Base-by-base conservation (phyloP, 352 stramenopile genomes). In the Pythium myriotylum region DNA sequence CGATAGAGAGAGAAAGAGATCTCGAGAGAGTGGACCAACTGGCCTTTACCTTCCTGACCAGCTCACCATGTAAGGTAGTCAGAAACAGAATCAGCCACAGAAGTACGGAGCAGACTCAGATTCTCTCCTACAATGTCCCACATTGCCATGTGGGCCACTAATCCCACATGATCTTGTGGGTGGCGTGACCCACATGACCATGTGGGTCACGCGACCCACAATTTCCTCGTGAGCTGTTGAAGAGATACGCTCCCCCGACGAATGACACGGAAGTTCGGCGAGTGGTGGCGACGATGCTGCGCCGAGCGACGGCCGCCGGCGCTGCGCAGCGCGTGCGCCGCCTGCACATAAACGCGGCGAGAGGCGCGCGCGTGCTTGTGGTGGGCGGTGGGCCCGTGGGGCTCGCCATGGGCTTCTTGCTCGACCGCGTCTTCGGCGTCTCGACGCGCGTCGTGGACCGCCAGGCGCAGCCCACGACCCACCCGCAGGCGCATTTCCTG, bases 401-500 rank as follows among this genome's bases (percentile, higher is more conserved):
- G 0, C 62, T 92, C 17, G 72, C 77, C 27, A 83, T 84, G 39
- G 82, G 69, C 46, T 89, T 79, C 46, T 59, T 95, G 61, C 73
- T 93, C 5, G 72, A 95, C 54, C 76, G 81, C 35, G 65, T 93
- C 22, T 95, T 85, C 56, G 71, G 79, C 40, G 70, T 95, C 13
- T 77, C 72, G 12, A 83, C 81, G 6, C 84, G 85, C 49, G 76
- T 95, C 19, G 63, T 95, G n/a, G 86, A 95, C 72, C 81, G 84
- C 22, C 82, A 95, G 49, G 60, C 64, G 35, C 72, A 76, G 59
- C 81, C 82, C 17, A 95, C 86, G 49, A 82, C 69, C 20, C 95
- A 98, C 69, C 95, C 95, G 8, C 93, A 98, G 70, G 95, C 95
- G 51, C 95, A 98, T 68, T 98, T 98, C 74, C 81, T 98, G 32